phyloP scores from a whole-genome alignment of 2,329 filamentous ascomycete genomes.

The Dichotomopilus funicola region DNA sequence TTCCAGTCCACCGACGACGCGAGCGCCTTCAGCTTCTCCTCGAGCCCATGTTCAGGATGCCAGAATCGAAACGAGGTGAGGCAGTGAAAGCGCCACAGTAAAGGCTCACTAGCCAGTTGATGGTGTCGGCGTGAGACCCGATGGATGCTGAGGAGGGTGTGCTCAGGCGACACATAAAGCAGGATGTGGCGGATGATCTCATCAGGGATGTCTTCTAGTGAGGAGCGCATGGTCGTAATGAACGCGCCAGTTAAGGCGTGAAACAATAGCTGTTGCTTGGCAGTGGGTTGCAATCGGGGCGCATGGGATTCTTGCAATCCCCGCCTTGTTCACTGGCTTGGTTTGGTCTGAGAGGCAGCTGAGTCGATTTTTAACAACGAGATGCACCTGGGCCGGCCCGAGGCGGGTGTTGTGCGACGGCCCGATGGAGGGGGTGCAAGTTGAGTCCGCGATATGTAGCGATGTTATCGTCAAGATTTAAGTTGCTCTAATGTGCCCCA shows the following conservation, averaged over 20 bases:
- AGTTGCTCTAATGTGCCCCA: too few relatives aligned
- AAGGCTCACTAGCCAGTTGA: constrained; percentile 59
- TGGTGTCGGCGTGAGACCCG: constrained; percentile 57
- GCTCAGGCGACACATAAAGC: constrained; percentile 50
- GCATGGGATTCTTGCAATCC: too few relatives aligned
- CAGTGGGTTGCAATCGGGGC: too few relatives aligned
- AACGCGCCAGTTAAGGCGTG: not conserved
- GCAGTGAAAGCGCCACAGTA: constrained; percentile 79
- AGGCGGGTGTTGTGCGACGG: too few relatives aligned
- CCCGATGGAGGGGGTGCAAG: too few relatives aligned
- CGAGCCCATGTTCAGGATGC: constrained; percentile 58
- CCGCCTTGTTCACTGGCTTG: too few relatives aligned
- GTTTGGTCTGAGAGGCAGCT: too few relatives aligned
- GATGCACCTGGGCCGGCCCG: too few relatives aligned
- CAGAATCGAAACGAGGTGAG: constrained; percentile 64
- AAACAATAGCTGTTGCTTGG: too few relatives aligned
- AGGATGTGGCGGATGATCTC: constrained; percentile 81
- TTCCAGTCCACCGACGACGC: constrained; percentile 68
- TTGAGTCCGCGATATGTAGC: too few relatives aligned
- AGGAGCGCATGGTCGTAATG: constrained; percentile 17
- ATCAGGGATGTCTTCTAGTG: constrained; percentile 38
- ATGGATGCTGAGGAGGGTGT: constrained; percentile 44
- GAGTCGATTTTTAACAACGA: too few relatives aligned
- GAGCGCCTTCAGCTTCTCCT: constrained; percentile 45
- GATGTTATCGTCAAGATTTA: too few relatives aligned